Evolutionary conservation across 2,329 filamentous ascomycete species (phyloP).

Genomic region (Teratosphaeria viscida): DNA sequence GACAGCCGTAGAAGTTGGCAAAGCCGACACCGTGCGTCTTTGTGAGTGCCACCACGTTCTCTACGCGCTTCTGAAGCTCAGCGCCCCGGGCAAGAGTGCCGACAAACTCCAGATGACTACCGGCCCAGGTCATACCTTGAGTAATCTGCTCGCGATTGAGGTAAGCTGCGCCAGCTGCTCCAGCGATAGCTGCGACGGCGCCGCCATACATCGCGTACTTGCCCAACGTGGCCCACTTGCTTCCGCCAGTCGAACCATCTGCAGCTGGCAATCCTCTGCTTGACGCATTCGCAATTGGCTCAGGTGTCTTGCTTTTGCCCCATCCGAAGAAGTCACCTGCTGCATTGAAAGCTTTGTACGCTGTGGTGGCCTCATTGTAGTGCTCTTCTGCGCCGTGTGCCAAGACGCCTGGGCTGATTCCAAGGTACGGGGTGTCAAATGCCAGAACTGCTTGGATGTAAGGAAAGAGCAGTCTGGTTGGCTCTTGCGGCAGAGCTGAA

Average conservation of each 20-base stretch:
- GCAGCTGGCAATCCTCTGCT: constrained; percentile 22
- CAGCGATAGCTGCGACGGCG: constrained; percentile 66
- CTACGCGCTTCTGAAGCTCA: constrained; percentile 65
- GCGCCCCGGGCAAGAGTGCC: constrained; percentile 77
- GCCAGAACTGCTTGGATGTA: constrained; percentile 72
- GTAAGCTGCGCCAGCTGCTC: constrained; percentile 79
- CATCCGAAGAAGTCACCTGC: constrained; percentile 51
- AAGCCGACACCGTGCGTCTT: constrained; percentile 62
- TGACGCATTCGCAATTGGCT: constrained; percentile 16
- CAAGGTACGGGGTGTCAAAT: constrained; percentile 88
- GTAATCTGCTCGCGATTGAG: constrained; percentile 70
- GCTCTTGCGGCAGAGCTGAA: not conserved
- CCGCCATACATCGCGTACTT: constrained; percentile 79
- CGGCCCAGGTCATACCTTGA: constrained; percentile 69
- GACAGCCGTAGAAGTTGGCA: constrained; percentile 74
- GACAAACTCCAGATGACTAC: constrained; percentile 87
- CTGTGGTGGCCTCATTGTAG: constrained; percentile 62
- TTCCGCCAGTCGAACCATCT: constrained; percentile 2
- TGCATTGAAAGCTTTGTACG: constrained; percentile 57
- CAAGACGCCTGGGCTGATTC: constrained; percentile 71
- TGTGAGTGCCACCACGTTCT: constrained; percentile 54
- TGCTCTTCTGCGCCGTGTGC: constrained; percentile 79
- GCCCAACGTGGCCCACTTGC: constrained; percentile 52
- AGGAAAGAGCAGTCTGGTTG: constrained; percentile 5
- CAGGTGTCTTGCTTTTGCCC: constrained; percentile 7